Evolutionary conservation across 192 early-diverging fungal genomes (phyloP).

Genomic region (Gryganskiella cystojenkinii): DNA sequence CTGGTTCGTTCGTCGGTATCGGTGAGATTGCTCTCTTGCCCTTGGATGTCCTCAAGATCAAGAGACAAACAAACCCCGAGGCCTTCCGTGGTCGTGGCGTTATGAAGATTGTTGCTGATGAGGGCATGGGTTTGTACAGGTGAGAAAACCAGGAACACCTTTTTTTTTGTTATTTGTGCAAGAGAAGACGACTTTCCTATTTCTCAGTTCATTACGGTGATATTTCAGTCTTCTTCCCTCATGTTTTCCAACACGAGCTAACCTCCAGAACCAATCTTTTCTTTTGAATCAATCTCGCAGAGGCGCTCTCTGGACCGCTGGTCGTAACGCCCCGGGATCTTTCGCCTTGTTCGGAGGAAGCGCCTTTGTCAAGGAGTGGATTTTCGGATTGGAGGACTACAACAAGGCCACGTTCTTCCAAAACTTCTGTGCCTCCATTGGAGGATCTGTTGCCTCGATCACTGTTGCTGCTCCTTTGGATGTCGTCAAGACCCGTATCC

Average conservation of each 20-base stretch:
- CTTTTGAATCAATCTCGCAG: slow-evolving; percentile 33
- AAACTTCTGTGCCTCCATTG: slow-evolving; percentile 96
- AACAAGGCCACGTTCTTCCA: slow-evolving; percentile 98
- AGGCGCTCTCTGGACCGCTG: slow-evolving; percentile 96
- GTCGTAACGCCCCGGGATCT: slow-evolving; percentile 97
- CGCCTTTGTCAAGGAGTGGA: slow-evolving; percentile 93
- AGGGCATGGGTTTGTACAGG: slow-evolving; percentile 94
- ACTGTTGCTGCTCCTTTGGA: slow-evolving; percentile 96
- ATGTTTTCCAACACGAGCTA: not conserved
- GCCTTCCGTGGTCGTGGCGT: slow-evolving; percentile 87
- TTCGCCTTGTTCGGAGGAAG: slow-evolving; percentile 97
- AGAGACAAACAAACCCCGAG: slow-evolving; percentile 94
- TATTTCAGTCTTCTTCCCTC: not conserved
- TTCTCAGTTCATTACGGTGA: not conserved
- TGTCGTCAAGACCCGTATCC: slow-evolving; percentile 99
- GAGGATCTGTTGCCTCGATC: slow-evolving; percentile 94
- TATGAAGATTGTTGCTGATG: slow-evolving; percentile 80
- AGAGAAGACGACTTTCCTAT: slow-evolving; percentile 3
- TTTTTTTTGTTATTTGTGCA: not conserved
- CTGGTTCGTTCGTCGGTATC: slow-evolving; percentile 95
- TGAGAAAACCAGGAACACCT: slow-evolving; percentile 9
- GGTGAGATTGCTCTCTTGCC: slow-evolving; percentile 98
- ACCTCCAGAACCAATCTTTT: not conserved
- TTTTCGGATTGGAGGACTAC: slow-evolving; percentile 92
- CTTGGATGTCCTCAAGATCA: slow-evolving; percentile 98